Evolutionary conservation across 2,329 filamentous ascomycete genomes (phyloP).

Genomic region (Colletotrichum lupini): DNA sequence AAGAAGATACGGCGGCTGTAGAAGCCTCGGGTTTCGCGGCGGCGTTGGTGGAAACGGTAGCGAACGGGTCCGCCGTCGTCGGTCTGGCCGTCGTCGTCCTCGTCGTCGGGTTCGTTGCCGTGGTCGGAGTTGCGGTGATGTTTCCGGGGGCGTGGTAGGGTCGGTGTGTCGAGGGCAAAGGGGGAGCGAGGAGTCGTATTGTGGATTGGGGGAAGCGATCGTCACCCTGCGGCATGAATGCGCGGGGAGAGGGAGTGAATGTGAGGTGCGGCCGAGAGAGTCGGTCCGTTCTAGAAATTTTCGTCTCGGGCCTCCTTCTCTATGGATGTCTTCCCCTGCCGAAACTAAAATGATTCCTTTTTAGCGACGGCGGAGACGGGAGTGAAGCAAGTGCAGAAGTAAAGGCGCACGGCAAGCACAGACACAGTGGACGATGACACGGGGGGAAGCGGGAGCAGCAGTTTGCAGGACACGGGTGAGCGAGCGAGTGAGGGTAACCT

Average conservation of each 20-base stretch:
- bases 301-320: slow-evolving; percentile 27
- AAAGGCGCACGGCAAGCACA: slow-evolving; percentile 20
- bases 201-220: slow-evolving; percentile 30
- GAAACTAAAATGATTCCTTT: slow-evolving; percentile 30
- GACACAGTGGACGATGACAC: slow-evolving; percentile 9
- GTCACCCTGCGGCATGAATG: slow-evolving; percentile 38
- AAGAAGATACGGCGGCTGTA: neutral
- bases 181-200: slow-evolving; percentile 18
- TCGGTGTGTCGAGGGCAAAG: slow-evolving; percentile 18
- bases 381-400: slow-evolving; percentile 12
- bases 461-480: too few species aligned
- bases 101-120: neutral
- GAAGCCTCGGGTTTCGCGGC: slow-evolving; percentile 16
- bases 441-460: neutral
- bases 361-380: slow-evolving; percentile 31
- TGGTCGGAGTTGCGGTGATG: slow-evolving; percentile 1
- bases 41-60: slow-evolving; percentile 1
- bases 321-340: slow-evolving; percentile 34
- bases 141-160: slow-evolving; percentile 11
- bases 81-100: slow-evolving; percentile 3
- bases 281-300: slow-evolving; percentile 30
- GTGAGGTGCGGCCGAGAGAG: slow-evolving; percentile 20
- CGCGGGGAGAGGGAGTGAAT: slow-evolving; percentile 16
- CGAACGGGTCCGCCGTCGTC: slow-evolving; percentile 6
- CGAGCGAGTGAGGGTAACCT: neutral